phyloP scores from a whole-genome alignment of 345 rosid genomes.

The Lagerstroemia speciosa region DNA sequence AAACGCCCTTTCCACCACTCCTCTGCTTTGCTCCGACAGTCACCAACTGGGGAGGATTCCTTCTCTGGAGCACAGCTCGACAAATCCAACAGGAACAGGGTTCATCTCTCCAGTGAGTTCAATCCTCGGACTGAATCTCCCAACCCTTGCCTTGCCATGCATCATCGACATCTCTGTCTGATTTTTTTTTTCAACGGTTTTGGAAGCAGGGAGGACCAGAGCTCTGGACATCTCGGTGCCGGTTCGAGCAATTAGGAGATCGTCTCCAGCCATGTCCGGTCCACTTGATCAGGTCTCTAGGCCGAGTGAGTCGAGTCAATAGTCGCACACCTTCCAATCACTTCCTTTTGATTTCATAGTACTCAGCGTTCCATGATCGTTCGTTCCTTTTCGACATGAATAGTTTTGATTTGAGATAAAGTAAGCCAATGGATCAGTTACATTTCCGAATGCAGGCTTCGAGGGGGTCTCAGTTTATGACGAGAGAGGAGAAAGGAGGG shows the following conservation, averaged over 20 bases:
- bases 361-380: too few relatives aligned
- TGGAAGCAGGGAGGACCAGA: not conserved
- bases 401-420: too few relatives aligned
- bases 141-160: too few relatives aligned
- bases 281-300: not conserved
- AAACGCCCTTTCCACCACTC: not conserved
- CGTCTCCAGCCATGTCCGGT: not conserved
- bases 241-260: not conserved
- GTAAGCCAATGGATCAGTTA: too few relatives aligned
- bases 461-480: slow-evolving; percentile 58
- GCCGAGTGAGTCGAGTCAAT: not conserved
- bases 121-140: not conserved
- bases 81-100: not conserved
- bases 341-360: not conserved
- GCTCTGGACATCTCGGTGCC: not conserved
- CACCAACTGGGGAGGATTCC: not conserved
- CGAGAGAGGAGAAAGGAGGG: slow-evolving; percentile 50
- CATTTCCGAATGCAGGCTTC: slow-evolving; percentile 27
- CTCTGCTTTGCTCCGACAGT: not conserved
- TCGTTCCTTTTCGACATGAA: too few relatives aligned
- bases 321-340: not conserved
- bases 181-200: not conserved
- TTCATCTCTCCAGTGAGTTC: not conserved
- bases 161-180: not conserved
- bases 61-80: not conserved